Evolutionary conservation across 73 alveolate species (phyloP).

Genomic region (Tetrahymena thermophila): DNA sequence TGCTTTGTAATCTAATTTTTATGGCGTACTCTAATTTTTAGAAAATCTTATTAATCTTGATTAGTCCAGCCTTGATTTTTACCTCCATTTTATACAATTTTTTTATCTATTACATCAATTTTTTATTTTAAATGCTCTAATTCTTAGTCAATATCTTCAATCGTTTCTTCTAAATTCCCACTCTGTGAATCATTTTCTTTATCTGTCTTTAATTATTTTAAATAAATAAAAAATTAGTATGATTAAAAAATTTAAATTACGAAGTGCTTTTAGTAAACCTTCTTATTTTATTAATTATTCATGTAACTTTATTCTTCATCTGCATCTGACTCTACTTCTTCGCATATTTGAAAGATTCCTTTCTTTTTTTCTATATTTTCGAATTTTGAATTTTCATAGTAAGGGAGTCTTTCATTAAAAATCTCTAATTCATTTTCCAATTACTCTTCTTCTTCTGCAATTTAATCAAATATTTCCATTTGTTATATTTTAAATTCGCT

Average conservation of each 20-base stretch:
- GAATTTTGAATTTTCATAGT: background rate
- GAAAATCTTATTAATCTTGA: background rate
- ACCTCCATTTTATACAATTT: background rate
- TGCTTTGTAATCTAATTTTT: background rate
- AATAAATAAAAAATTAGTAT: background rate
- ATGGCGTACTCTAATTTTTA: background rate
- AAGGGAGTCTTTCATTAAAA: background rate
- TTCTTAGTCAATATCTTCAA: background rate
- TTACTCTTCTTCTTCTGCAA: background rate
- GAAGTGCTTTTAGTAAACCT: background rate
- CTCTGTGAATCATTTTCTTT: background rate
- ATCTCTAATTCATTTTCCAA: background rate
- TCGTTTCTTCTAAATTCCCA: background rate
- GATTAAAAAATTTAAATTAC: background rate
- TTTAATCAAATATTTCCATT: background rate
- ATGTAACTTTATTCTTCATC: background rate
- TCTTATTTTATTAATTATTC: background rate
- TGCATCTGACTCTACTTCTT: background rate
- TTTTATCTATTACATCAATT: background rate
- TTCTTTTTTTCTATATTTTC: background rate
- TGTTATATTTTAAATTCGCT: background rate
- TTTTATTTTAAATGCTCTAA: background rate
- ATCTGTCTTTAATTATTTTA: background rate
- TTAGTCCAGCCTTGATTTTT: background rate
- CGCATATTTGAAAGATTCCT: background rate